A percentile compares a stretch with the other conserved stretches of the same genome.
Evolutionary conservation across 495 filamentous ascomycete genomes (phyloP).

Genomic region (Hypoxylon fragiforme): DNA sequence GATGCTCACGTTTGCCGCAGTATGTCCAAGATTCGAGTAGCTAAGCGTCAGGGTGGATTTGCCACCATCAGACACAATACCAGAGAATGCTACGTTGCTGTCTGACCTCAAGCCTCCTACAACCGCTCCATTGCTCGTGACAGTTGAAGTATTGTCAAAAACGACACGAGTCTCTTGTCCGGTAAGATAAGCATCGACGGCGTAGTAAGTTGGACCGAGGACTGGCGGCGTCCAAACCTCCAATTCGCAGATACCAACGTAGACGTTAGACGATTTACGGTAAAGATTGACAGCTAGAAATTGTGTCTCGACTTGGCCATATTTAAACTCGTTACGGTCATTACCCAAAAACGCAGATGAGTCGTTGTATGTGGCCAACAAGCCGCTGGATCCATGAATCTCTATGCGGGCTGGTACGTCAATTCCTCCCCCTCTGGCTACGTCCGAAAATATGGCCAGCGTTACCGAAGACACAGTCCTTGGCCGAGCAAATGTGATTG

Average conservation of each 20-base stretch:
- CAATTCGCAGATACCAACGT: conserved; percentile 43
- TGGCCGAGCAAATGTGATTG: conserved; percentile 45
- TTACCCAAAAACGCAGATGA: conserved; percentile 40
- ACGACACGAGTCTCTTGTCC: conserved; percentile 31
- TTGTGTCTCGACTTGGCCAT: conserved; percentile 35
- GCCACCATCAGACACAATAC: conserved; percentile 29
- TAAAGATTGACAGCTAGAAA: conserved; percentile 41
- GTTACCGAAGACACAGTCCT: conserved; percentile 44
- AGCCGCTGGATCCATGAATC: conserved; percentile 38
- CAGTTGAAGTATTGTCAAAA: conserved; percentile 32
- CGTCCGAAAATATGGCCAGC: conserved; percentile 45
- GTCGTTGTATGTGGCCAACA: conserved; percentile 29
- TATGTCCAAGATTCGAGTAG: conserved; percentile 29
- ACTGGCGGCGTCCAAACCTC: conserved; percentile 42
- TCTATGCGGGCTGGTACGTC: conserved; percentile 44
- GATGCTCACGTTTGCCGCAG: conserved; percentile 21
- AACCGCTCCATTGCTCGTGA: conserved; percentile 40
- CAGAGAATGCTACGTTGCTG: conserved; percentile 40
- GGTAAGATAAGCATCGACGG: conserved; percentile 40
- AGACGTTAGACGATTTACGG: conserved; percentile 28
- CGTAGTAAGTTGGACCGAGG: conserved; percentile 29
- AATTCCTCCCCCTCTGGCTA: conserved; percentile 41
- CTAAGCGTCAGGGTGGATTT: conserved; percentile 17
- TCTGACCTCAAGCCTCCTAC: conserved; percentile 32
- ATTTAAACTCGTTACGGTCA: conserved; percentile 45